Percentiles rank a stretch among this genome's conserved stretches.
These are phyloP conservation scores for Termitomyces sp. DNA, from an alignment of 1,284 basidiomycete genomes.

Conservation along the genomic window DNA sequence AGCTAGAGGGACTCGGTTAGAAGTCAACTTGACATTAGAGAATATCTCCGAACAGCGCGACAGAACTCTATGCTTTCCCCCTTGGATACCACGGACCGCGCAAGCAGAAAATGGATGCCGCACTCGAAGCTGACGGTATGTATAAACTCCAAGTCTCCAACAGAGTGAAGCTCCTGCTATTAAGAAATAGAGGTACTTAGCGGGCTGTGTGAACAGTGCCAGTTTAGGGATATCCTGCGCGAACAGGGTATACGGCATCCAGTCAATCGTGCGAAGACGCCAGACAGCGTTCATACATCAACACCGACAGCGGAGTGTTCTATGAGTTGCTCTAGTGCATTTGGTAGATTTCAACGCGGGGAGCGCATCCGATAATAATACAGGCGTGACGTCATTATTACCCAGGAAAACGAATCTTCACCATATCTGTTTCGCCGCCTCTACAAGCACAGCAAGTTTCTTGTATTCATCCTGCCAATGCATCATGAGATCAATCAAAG, in stretches of 20 bases:
- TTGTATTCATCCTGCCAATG: slow-evolving; percentile 37
- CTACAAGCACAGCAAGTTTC: slow-evolving; percentile 48
- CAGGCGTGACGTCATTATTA: not conserved
- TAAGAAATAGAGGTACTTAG: no score
- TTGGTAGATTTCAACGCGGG: not conserved
- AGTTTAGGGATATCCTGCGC: no score
- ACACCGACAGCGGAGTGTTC: not conserved
- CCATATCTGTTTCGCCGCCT: slow-evolving; percentile 54
- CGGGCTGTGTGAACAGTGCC: no score
- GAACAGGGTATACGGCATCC: no score
- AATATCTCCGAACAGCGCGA: not conserved
- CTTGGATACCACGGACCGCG: not conserved
- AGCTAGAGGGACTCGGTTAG: not conserved
- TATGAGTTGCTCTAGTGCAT: not conserved
- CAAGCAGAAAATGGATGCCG: not conserved
- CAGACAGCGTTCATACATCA: no score
- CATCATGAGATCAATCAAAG: not conserved
- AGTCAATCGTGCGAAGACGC: no score
- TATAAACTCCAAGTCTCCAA: no score
- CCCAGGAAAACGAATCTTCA: not conserved
- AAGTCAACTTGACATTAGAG: not conserved
- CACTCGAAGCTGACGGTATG: not conserved
- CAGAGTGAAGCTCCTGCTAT: no score
- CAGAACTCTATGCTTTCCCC: not conserved
- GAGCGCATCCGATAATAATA: not conserved